These are phyloP conservation scores for Pseudevernia furfuracea DNA, from an alignment of 495 filamentous ascomycete species.

Conservation along the genomic window DNA sequence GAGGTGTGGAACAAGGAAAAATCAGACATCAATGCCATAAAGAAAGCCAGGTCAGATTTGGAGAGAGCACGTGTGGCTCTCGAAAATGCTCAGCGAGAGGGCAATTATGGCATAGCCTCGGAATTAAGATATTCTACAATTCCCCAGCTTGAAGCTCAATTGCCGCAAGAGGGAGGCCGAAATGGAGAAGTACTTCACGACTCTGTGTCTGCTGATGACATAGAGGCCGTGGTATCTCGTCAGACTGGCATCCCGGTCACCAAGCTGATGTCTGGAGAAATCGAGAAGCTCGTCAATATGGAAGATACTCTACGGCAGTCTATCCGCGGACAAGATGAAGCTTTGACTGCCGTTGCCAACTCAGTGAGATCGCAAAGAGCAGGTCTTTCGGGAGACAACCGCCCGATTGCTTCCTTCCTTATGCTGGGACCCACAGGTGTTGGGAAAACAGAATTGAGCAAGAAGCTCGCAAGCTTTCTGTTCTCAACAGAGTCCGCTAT, in stretches of 20 bases:
- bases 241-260: slow-evolving; percentile 87
- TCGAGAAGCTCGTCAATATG: slow-evolving; percentile 89
- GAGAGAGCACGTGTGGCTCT: slow-evolving; percentile 79
- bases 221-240: slow-evolving; percentile 78
- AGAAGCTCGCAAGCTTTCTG: slow-evolving; percentile 86
- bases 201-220: slow-evolving; percentile 87
- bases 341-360: slow-evolving; percentile 81
- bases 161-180: slow-evolving; percentile 62
- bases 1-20: slow-evolving; percentile 87
- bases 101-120: slow-evolving; percentile 83
- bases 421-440: slow-evolving; percentile 95
- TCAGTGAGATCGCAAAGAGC: slow-evolving; percentile 92
- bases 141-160: slow-evolving; percentile 64
- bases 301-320: slow-evolving; percentile 80
- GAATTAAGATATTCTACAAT: slow-evolving; percentile 83
- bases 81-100: slow-evolving; percentile 78
- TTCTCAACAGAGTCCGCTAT: slow-evolving; percentile 89
- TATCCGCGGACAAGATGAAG: slow-evolving; percentile 89
- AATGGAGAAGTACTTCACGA: slow-evolving; percentile 60
- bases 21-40: slow-evolving; percentile 72
- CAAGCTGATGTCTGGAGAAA: slow-evolving; percentile 85
- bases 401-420: slow-evolving; percentile 91
- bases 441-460: slow-evolving; percentile 95
- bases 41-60: slow-evolving; percentile 74
- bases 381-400: slow-evolving; percentile 82